Conservation (phyloP, 176 grass and related monocot species). For the Hsuehochloa calcarea region DNA sequence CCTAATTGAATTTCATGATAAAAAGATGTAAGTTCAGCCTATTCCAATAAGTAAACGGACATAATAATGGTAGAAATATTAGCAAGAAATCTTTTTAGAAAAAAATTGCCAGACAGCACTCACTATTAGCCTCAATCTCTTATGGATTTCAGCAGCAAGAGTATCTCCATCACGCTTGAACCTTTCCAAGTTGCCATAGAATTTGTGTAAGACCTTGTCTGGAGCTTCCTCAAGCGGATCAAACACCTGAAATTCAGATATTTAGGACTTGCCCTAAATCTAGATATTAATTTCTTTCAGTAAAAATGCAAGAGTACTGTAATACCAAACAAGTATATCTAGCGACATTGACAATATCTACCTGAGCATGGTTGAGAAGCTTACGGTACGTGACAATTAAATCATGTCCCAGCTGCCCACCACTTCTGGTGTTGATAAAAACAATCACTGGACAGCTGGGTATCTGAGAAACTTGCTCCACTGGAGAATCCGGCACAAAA, state of each 20-base stretch:
- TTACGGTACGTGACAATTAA: constrained; percentile 72
- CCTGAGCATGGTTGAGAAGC: constrained; percentile 82
- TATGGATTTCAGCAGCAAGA: constrained; percentile 70
- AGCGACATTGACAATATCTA: constrained; percentile 35
- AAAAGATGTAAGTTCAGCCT: constrained; percentile 15
- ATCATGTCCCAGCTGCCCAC: constrained; percentile 74
- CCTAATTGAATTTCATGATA: constrained; percentile 55
- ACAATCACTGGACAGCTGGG: constrained; percentile 82
- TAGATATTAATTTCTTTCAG: neutral
- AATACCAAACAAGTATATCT: constrained; percentile 7
- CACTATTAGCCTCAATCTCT: constrained; percentile 83
- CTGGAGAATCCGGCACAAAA: constrained; percentile 40
- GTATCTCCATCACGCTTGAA: constrained; percentile 60
- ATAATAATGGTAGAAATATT: constrained; percentile 26
- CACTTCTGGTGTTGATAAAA: constrained; percentile 90
- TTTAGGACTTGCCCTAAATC: constrained; percentile 15
- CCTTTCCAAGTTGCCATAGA: constrained; percentile 83
- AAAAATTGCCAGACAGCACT: constrained; percentile 39
- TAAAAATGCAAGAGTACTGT: constrained; percentile 13
- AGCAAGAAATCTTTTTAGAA: constrained; percentile 20
- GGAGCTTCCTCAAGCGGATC: constrained; percentile 72
- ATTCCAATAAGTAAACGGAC: constrained; percentile 12
- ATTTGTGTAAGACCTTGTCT: constrained; percentile 71
- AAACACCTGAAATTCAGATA: constrained; percentile 66
- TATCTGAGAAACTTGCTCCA: constrained; percentile 41